phyloP scores from a whole-genome alignment of 2,329 filamentous ascomycete genomes.

The Colletotrichum abscissum region DNA sequence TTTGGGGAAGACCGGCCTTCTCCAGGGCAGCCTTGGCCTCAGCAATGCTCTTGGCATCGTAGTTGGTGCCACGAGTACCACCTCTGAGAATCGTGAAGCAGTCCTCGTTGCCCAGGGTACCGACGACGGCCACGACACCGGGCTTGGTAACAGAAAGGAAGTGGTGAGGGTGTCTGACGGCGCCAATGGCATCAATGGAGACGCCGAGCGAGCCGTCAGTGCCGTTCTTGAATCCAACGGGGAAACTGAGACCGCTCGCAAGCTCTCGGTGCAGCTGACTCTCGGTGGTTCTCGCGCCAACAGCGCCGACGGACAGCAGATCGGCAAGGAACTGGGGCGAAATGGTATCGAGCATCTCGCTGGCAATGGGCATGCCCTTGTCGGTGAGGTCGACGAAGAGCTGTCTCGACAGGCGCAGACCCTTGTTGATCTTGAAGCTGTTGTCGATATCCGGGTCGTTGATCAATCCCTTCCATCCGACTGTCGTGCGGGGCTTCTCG shows the following conservation, averaged over 20 bases:
- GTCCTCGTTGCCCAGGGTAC: conserved; percentile 94
- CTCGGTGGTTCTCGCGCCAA: conserved; percentile 97
- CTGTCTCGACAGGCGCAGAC: conserved; percentile 85
- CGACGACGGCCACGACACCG: conserved; percentile 93
- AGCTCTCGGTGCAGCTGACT: conserved; percentile 95
- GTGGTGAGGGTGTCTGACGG: conserved; percentile 91
- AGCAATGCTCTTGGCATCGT: conserved; percentile 84
- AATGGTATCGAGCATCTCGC: conserved; percentile 98
- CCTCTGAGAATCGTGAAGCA: conserved; percentile 97
- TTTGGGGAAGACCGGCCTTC: conserved; percentile 78
- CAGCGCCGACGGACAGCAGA: conserved; percentile 88
- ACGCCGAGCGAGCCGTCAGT: conserved; percentile 92
- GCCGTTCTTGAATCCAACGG: conserved; percentile 99
- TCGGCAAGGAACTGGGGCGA: conserved; percentile 97
- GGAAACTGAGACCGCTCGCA: conserved; percentile 93
- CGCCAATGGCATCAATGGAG: conserved; percentile 94
- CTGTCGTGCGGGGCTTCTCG: conserved; percentile 97
- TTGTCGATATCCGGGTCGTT: conserved; percentile 99
- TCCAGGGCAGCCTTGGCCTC: conserved; percentile 83
- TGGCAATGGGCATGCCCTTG: conserved; percentile 95
- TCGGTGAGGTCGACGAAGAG: conserved; percentile 93
- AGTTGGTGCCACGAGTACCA: conserved; percentile 94
- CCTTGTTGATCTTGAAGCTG: conserved; percentile 99
- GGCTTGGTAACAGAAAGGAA: conserved; percentile 98
- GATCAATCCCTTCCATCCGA: conserved; percentile 98